phyloP scores from a whole-genome alignment of 1,284 basidiomycete genomes.

The Prillingera fragicola region DNA sequence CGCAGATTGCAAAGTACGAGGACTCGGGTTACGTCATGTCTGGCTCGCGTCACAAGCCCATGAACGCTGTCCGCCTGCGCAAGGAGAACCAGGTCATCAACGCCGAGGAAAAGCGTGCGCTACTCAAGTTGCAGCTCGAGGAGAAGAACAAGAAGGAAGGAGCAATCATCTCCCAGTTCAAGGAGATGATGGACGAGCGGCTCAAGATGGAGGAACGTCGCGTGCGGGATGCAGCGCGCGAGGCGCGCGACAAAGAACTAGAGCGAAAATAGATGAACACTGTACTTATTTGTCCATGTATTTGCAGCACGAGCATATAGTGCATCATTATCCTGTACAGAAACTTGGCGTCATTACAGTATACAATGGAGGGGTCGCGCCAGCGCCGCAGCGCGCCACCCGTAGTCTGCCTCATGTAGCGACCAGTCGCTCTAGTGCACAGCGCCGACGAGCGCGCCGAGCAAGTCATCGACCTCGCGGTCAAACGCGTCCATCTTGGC shows the following conservation, averaged over 20 bases:
- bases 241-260: not conserved
- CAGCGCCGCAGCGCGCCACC: too few species aligned
- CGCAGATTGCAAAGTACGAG: conserved; percentile 82
- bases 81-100: conserved; percentile 98
- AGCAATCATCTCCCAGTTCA: conserved; percentile 61
- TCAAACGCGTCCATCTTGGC: conserved; percentile 67
- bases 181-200: conserved; percentile 63
- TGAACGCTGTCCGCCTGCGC: conserved; percentile 96
- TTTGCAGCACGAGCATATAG: too few species aligned
- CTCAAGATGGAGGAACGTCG: conserved; percentile 9
- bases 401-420: too few species aligned
- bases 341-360: too few species aligned
- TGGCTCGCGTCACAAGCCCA: conserved; percentile 81
- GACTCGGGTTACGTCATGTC: conserved; percentile 96
- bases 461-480: conserved; percentile 68
- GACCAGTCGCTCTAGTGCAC: too few species aligned
- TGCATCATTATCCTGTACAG: too few species aligned
- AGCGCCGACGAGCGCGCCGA: conserved; percentile 21
- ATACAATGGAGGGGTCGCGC: too few species aligned
- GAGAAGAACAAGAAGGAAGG: conserved; percentile 82
- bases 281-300: too few species aligned
- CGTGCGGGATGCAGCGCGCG: conserved; percentile 2
- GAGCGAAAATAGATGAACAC: too few species aligned
- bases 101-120: conserved; percentile 92
- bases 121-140: conserved; percentile 86